These are phyloP conservation scores for Bonia amplexicaulis DNA, from an alignment of 176 grass and related monocot species.

Conservation along the genomic window DNA sequence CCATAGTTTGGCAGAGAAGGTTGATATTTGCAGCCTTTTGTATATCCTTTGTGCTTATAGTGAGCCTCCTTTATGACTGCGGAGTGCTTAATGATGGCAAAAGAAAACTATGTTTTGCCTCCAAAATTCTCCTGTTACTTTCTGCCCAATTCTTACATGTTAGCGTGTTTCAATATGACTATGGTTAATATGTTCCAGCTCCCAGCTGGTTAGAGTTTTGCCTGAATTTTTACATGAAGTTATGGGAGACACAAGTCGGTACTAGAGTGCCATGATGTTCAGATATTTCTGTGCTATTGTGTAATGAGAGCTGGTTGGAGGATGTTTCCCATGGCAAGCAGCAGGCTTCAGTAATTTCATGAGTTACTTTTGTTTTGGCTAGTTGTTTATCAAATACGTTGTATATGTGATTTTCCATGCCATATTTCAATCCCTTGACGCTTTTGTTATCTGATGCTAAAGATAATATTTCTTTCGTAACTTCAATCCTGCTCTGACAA, in stretches of 20 bases:
- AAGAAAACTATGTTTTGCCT: slow-evolving; percentile 19
- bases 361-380: not conserved
- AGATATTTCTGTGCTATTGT: not conserved
- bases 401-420: not conserved
- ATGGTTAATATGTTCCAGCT: not conserved
- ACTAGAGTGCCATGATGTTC: not conserved
- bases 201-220: not conserved
- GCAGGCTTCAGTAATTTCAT: slow-evolving; percentile 4
- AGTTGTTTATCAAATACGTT: not conserved
- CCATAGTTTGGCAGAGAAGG: slow-evolving; percentile 33
- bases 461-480: not conserved
- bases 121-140: slow-evolving; percentile 13
- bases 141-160: not conserved
- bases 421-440: not conserved
- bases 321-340: not conserved
- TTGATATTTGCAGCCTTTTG: slow-evolving; percentile 37
- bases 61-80: slow-evolving; percentile 31
- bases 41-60: slow-evolving; percentile 40
- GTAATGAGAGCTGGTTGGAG: not conserved
- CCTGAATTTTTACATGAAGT: not conserved
- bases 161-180: not conserved
- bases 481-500: not conserved
- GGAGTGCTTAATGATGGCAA: slow-evolving; percentile 35
- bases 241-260: not conserved
- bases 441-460: slow-evolving; percentile 1